Conservation (phyloP, 768 basidiomycete genomes). For the Leccinum olivaceopallidum region DNA sequence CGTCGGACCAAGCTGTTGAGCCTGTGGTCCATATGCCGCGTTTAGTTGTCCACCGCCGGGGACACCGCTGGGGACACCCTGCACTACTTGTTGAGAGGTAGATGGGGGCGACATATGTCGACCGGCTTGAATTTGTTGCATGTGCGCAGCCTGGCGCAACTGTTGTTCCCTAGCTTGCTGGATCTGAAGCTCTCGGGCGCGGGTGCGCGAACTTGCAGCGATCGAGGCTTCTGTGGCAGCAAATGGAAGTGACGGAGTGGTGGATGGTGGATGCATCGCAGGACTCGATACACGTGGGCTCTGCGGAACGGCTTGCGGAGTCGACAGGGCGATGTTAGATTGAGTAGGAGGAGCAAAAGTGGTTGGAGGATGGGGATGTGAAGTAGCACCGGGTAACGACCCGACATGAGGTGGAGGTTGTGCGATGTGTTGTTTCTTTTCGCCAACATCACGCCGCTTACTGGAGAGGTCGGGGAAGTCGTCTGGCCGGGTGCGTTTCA, state of each 20-base stretch:
- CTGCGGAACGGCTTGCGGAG: conserved; percentile 22
- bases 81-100: conserved; percentile 22
- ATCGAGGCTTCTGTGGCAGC: conserved; percentile 37
- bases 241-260: conserved; percentile 32
- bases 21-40: conserved; percentile 29
- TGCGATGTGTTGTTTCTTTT: conserved; percentile 49
- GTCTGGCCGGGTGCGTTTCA: conserved; percentile 66
- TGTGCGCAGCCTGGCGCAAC: conserved; percentile 34
- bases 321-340: conserved; percentile 13
- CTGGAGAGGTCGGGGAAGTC: conserved; percentile 46
- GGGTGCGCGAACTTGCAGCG: conserved; percentile 33
- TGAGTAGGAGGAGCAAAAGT: conserved; percentile 23
- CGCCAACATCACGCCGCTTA: conserved; percentile 74
- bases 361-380: conserved; percentile 25
- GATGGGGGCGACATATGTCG: conserved; percentile 47
- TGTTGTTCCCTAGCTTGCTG: conserved; percentile 37
- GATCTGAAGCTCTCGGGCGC: conserved; percentile 37
- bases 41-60: conserved; percentile 21
- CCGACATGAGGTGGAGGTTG: conserved; percentile 32
- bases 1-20: conserved; percentile 48
- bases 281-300: conserved; percentile 36
- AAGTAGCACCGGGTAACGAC: conserved; percentile 16
- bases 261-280: conserved; percentile 32
- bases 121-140: conserved; percentile 35
- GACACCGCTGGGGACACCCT: conserved; percentile 15